phyloP scores from a whole-genome alignment of 805 yeast genomes.

The Saturnispora gosingensis region DNA sequence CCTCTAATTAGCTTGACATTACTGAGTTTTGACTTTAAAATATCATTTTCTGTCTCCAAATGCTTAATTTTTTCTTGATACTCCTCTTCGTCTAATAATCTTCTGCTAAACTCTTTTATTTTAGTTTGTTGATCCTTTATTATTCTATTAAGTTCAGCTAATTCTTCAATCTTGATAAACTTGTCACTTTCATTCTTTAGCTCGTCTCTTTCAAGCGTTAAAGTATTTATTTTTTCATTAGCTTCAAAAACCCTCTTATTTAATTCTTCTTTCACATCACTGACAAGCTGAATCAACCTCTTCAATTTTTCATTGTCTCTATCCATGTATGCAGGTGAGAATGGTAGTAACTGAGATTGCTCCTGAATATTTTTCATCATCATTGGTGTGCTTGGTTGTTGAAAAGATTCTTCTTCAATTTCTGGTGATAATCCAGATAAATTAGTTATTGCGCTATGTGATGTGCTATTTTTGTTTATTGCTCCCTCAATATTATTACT shows the following conservation, averaged over 20 bases:
- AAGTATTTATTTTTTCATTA: slow-evolving; percentile 38
- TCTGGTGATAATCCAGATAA: background rate
- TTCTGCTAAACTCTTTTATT: slow-evolving; percentile 32
- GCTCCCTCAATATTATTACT: background rate
- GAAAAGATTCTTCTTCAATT: background rate
- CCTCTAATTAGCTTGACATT: background rate
- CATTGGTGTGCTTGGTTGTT: slow-evolving; percentile 3
- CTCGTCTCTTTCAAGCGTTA: slow-evolving; percentile 33
- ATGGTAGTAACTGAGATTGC: slow-evolving; percentile 7
- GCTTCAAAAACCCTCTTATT: slow-evolving; percentile 49
- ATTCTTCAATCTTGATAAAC: slow-evolving; percentile 3
- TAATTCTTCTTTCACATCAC: slow-evolving; percentile 33
- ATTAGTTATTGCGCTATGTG: background rate
- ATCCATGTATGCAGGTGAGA: slow-evolving; percentile 13
- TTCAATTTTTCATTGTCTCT: slow-evolving; percentile 17
- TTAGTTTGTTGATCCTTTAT: slow-evolving; percentile 44
- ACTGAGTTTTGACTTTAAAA: slow-evolving; percentile 33
- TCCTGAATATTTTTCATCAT: background rate
- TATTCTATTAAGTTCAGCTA: slow-evolving; percentile 38
- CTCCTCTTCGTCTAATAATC: slow-evolving; percentile 35
- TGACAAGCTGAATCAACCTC: slow-evolving; percentile 21
- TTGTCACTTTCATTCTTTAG: slow-evolving; percentile 4
- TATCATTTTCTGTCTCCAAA: slow-evolving; percentile 37
- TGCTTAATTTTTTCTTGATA: slow-evolving; percentile 39
- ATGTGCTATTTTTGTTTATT: background rate